Conservation (phyloP, 768 basidiomycete species). For the Saitozyma podzolica region DNA sequence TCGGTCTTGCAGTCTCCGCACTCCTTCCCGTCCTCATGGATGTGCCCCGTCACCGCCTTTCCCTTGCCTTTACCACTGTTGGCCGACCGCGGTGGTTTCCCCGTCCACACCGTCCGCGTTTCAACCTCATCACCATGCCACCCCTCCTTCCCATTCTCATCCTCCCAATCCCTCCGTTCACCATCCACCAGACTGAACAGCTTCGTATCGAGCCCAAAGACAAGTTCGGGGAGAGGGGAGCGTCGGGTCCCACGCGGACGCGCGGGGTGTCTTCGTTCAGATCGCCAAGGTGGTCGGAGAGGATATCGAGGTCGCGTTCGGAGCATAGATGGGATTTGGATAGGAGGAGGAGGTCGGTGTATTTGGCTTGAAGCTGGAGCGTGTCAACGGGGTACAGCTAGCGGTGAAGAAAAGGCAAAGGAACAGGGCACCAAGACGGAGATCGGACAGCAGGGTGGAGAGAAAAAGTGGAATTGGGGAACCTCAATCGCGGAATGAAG, state of each 20-base stretch:
- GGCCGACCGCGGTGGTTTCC: constrained; percentile 43
- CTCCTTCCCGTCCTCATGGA: constrained; percentile 17
- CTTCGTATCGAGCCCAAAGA: constrained; percentile 88
- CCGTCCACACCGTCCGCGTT: constrained; percentile 66
- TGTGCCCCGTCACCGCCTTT: constrained; percentile 31
- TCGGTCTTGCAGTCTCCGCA: background rate
- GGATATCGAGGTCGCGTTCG: constrained; percentile 73
- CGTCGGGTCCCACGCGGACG: constrained; percentile 63
- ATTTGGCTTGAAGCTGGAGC: constrained; percentile 67
- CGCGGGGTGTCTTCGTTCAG: constrained; percentile 89
- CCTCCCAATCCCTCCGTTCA: constrained; percentile 37
- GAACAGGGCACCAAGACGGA: background rate
- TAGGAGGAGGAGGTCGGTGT: constrained; percentile 88
- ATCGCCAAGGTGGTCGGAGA: constrained; percentile 82
- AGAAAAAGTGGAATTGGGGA: background rate
- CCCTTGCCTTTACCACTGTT: constrained; percentile 20
- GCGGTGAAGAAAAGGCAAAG: background rate
- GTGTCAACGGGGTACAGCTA: background rate
- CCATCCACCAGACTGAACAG: constrained; percentile 58
- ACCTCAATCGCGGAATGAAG: no score
- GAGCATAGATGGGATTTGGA: constrained; percentile 86
- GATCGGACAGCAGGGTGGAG: background rate
- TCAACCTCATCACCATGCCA: constrained; percentile 82
- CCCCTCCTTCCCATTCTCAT: constrained; percentile 25
- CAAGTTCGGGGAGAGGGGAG: constrained; percentile 68